Percentiles rank a stretch among this genome's conserved stretches.
Evolutionary conservation across 2,329 filamentous ascomycete genomes (phyloP).

Genomic region (Colletotrichum navitas): DNA sequence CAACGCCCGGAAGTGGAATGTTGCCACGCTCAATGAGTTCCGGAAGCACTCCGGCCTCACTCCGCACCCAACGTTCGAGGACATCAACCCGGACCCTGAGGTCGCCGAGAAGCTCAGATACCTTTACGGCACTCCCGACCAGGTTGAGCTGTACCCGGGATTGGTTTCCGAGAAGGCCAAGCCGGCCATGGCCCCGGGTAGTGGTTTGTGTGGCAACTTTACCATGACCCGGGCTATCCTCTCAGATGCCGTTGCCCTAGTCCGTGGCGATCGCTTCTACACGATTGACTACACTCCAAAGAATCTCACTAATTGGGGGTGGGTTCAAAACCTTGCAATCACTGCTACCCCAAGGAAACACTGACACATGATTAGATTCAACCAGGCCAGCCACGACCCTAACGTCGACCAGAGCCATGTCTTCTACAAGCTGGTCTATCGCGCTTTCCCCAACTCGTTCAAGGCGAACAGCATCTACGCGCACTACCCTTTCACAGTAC

Average conservation of each 20-base stretch:
- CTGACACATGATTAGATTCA: constrained; percentile 43
- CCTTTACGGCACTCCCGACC: constrained; percentile 71
- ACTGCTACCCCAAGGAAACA: neutral
- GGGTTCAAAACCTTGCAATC: constrained; percentile 39
- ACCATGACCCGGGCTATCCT: constrained; percentile 66
- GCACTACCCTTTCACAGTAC: constrained; percentile 63
- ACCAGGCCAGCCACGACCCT: constrained; percentile 67
- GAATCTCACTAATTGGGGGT: constrained; percentile 77
- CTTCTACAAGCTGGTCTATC: constrained; percentile 74
- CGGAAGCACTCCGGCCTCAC: constrained; percentile 71
- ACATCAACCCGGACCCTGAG: constrained; percentile 68
- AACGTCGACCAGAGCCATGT: constrained; percentile 73
- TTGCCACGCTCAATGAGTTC: constrained; percentile 73
- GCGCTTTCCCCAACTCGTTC: constrained; percentile 74
- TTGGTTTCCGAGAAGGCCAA: constrained; percentile 56
- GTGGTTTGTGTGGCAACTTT: constrained; percentile 62
- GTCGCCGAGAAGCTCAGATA: constrained; percentile 63
- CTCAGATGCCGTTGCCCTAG: constrained; percentile 72
- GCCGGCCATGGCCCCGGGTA: constrained; percentile 60
- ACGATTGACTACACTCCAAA: constrained; percentile 70
- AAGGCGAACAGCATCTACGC: constrained; percentile 73
- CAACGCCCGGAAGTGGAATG: constrained; percentile 69
- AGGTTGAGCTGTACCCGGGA: constrained; percentile 73
- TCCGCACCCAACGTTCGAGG: constrained; percentile 67
- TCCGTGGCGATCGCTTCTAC: constrained; percentile 75